A percentile compares a stretch with the other conserved stretches of the same genome.
phyloP scores from a whole-genome alignment of 805 yeast species.

The Ogataea sp. region DNA sequence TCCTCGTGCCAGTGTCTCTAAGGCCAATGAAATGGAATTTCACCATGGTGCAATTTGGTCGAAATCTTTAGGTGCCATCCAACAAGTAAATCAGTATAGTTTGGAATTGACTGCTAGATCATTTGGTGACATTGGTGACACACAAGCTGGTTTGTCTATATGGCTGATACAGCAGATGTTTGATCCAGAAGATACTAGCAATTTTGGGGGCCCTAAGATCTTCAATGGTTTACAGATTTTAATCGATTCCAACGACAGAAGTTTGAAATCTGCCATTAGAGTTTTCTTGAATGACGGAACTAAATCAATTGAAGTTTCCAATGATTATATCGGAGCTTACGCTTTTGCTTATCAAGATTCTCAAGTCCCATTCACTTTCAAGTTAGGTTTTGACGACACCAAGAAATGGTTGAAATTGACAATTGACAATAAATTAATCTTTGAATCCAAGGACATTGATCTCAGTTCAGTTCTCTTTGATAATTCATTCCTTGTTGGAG shows the following conservation, averaged over 20 bases:
- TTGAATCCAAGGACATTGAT: constrained; percentile 49
- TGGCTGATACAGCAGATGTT: constrained; percentile 36
- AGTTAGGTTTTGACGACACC: constrained; percentile 46
- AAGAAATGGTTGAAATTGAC: constrained; percentile 46
- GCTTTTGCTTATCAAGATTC: constrained; percentile 48
- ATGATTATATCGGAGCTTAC: constrained; percentile 23
- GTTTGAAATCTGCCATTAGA: constrained; percentile 43
- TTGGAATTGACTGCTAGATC: constrained; percentile 59
- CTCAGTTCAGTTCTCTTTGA: constrained; percentile 28
- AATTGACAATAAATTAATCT: constrained; percentile 62
- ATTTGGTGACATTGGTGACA: constrained; percentile 39
- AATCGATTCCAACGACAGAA: constrained; percentile 40
- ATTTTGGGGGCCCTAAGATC: constrained; percentile 47
- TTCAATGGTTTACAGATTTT: constrained; percentile 61
- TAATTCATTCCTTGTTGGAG: constrained; percentile 40
- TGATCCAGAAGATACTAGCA: constrained; percentile 15
- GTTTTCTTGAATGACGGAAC: constrained; percentile 57
- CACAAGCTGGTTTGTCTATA: constrained; percentile 50
- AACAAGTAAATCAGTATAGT: constrained; percentile 26
- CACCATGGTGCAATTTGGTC: constrained; percentile 41
- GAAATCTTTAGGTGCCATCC: constrained; percentile 13
- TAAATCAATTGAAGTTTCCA: constrained; percentile 18
- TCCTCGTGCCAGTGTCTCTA: constrained; percentile 25
- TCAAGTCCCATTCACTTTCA: constrained; percentile 61
- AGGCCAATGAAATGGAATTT: constrained; percentile 15